Evolutionary conservation across 2,329 filamentous ascomycete genomes (phyloP).

Genomic region (Fusarium torreyae): DNA sequence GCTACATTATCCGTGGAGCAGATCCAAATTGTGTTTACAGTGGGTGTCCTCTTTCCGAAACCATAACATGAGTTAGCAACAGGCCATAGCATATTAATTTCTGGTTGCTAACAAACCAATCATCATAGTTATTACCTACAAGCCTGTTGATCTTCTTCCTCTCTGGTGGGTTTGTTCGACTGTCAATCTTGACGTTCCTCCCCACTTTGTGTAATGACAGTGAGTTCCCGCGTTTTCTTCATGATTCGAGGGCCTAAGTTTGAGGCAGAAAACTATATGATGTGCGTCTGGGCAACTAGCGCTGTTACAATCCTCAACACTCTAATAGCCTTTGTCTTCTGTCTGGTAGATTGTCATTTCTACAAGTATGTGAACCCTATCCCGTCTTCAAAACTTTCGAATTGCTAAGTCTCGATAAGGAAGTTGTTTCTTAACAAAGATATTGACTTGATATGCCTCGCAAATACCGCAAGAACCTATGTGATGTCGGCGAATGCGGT

Average conservation of each 20-base stretch:
- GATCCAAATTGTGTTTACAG: neutral
- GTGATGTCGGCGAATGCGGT: conserved; percentile 53
- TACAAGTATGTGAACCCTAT: neutral
- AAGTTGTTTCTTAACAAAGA: neutral
- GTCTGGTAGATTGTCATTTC: conserved; percentile 29
- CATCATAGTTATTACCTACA: conserved; percentile 7
- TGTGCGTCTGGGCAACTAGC: conserved; percentile 15
- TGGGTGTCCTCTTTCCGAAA: neutral
- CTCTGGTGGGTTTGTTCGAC: conserved; percentile 24
- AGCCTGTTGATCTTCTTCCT: conserved; percentile 26
- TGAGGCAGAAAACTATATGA: conserved; percentile 9
- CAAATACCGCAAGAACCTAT: conserved; percentile 15
- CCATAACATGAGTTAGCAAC: neutral
- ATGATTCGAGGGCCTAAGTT: neutral
- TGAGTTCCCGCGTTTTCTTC: neutral
- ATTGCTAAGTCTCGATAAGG: neutral
- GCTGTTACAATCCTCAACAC: conserved; percentile 18
- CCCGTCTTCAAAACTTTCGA: neutral
- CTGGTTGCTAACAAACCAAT: too few relatives aligned
- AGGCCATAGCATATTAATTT: too few relatives aligned
- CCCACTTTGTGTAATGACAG: conserved; percentile 29
- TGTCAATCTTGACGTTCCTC: conserved; percentile 32
- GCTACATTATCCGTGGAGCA: neutral
- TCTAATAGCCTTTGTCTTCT: conserved; percentile 22
- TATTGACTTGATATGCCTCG: conserved; percentile 27